phyloP scores from a whole-genome alignment of 345 rosid species.

The Litchi chinensis region DNA sequence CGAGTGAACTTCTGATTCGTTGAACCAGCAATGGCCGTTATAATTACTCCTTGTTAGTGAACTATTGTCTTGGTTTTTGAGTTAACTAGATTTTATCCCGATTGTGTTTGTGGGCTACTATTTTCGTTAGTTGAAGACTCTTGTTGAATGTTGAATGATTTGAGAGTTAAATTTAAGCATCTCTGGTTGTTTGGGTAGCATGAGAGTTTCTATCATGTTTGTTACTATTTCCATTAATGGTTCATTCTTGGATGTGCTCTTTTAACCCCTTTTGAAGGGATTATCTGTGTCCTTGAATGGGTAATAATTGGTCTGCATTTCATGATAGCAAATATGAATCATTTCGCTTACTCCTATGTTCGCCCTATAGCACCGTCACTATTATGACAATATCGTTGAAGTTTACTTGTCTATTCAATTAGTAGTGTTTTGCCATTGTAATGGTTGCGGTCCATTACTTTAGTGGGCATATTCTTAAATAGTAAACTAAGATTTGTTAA shows the following conservation, averaged over 20 bases:
- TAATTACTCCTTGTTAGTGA: background rate
- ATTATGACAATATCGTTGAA: too few species aligned
- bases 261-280: background rate
- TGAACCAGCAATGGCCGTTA: background rate
- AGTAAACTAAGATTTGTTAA: too few species aligned
- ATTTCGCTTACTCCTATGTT: too few species aligned
- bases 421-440: too few species aligned
- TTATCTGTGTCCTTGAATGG: background rate
- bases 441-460: too few species aligned
- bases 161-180: background rate
- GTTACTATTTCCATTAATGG: background rate
- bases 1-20: constrained; percentile 39
- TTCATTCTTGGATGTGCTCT: background rate
- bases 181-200: background rate
- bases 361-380: too few species aligned
- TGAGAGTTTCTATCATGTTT: background rate
- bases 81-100: background rate
- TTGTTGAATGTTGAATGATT: background rate
- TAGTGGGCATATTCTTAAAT: too few species aligned
- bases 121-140: background rate
- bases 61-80: constrained; percentile 7
- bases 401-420: too few species aligned
- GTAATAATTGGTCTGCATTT: background rate
- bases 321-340: too few species aligned
- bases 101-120: background rate